Evolutionary conservation across 2,329 filamentous ascomycete species (phyloP), one percentile per base, ranked within the genome.

Genomic region (Colletotrichum sp.): DNA sequence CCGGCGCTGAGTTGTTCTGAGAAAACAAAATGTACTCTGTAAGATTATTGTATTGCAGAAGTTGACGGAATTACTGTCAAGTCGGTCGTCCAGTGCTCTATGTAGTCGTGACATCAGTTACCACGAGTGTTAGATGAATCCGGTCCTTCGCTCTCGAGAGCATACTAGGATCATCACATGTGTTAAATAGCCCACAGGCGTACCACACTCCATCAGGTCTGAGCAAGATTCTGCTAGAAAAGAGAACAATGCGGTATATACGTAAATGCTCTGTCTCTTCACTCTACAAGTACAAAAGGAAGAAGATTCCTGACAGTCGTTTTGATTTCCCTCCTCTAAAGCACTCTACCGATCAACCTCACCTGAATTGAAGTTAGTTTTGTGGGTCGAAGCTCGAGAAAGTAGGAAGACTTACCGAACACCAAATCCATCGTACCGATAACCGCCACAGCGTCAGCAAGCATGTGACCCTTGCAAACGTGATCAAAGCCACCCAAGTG

Each of bases 401-500:
- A 51, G 18, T 16, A 38, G 12, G 15, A 24, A 66, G 66, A 85
- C 90, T 89, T 88, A 91, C 95, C 95, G 84, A 97, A 96, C 88
- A 96, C 94, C 83, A 97, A 86, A 90, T 95, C 94, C 93, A 96
- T 95, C 66, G 94, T 94, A 83, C 92, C 94, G 79, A 98, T 98
- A 73, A 98, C 96, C 62, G 97, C 97, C 64, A 99, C 97, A 31
- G 96, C 97, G 85, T 99, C 97, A 75, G 97, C 97, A 79, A 99
- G 87, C 85, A 99, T 86, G 87, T 99, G 97, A 36, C 97, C 97
- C 86, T 94, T 93, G 77, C 93, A 93, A 70, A 99, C 90, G 82
- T 98, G 96, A 84, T 99, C 97, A 84, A 99, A 98, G 78, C 95
- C 96, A 81, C 91, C 91, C 84, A 99, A 86, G 86, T 99, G 97